phyloP scores from a whole-genome alignment of 352 stramenopile genomes.

The Thalassiosira delicatula region DNA sequence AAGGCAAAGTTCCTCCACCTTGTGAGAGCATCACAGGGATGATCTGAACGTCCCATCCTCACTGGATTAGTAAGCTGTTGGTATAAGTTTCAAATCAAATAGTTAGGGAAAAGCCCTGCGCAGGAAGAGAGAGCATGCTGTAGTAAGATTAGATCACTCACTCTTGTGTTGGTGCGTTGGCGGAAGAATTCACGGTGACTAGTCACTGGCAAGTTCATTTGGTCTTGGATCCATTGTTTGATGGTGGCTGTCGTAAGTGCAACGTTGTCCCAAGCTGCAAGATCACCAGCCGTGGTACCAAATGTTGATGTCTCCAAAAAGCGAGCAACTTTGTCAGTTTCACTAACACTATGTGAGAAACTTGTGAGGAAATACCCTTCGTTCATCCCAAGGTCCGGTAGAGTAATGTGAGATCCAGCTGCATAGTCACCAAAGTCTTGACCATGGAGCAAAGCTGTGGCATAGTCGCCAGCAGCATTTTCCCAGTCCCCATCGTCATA shows the following conservation, averaged over 20 bases:
- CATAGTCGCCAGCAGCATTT: conserved; percentile 60
- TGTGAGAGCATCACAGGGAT: conserved; percentile 58
- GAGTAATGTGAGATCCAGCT: conserved; percentile 49
- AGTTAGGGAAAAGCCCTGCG: conserved; percentile 25
- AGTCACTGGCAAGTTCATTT: conserved; percentile 57
- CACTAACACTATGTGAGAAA: conserved; percentile 42
- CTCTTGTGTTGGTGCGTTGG: conserved; percentile 53
- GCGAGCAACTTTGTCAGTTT: conserved; percentile 46
- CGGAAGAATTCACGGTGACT: conserved; percentile 72
- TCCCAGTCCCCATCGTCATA: conserved; percentile 64
- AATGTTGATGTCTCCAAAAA: conserved; percentile 63
- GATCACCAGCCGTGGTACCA: conserved; percentile 52
- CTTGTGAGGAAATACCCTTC: conserved; percentile 55
- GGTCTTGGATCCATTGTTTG: conserved; percentile 54
- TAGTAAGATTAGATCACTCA: conserved; percentile 13
- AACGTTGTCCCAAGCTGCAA: conserved; percentile 26
- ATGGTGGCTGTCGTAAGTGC: conserved; percentile 35
- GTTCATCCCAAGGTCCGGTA: conserved; percentile 34
- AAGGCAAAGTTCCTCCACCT: conserved; percentile 68
- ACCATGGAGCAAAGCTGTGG: conserved; percentile 41
- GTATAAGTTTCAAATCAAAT: conserved; percentile 1
- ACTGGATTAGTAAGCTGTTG: conserved; percentile 48
- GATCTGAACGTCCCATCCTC: conserved; percentile 39
- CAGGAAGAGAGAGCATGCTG: too few species aligned
- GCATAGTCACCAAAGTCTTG: conserved; percentile 48